Evolutionary conservation across 192 early-diverging fungal species (phyloP), one percentile per base, ranked within the genome.

Genomic region (Jimgerdemannia flammicorona): DNA sequence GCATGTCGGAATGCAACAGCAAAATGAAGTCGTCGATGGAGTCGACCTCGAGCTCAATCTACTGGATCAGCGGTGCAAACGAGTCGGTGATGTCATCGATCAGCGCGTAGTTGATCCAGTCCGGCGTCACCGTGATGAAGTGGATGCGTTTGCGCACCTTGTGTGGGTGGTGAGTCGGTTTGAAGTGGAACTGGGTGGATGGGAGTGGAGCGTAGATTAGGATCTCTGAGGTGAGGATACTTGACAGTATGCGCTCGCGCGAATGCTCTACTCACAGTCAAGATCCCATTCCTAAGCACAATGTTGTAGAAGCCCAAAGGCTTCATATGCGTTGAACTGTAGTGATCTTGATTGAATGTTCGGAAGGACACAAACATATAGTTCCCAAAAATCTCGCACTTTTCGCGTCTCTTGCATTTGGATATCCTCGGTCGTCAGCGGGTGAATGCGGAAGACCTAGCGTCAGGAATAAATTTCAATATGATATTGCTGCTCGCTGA

Each of bases 81-180:
- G 90, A 87, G 78, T 99, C 98, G 4, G 94, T 96, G 71, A 99
- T 93, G 74, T 97, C 96, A 82, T 99, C 97, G 75, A 99, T 88
- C 14, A 99, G 78, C 1, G 95, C 95, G 75, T 99, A 99, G 84
- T 94, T 95, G 71, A 99, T 92, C 97, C 97, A 99, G 81, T 99
- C 96, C 77, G 85, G 92, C 19, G 93, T 95, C 7, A 98, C 89
- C 39, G 90, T 89, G 43, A 96, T 90, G 76, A 97, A 96, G 54
- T 92, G 90, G 65, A 99, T 93, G 2, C 97, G 90, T 11, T 85
- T 83, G 18, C 95, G 84, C 18, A 99, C 97, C 74, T 97, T 96
- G 68, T 90, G 77, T 49, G 93, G 89, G 79, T 99, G 96, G 43
- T 86, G 78, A 4, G 91, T 85, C 2, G 93, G 92, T 44, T 89